These are phyloP conservation scores for Ceratobasidium sp. DNA, from an alignment of 1,284 basidiomycete species.

Conservation along the genomic window DNA sequence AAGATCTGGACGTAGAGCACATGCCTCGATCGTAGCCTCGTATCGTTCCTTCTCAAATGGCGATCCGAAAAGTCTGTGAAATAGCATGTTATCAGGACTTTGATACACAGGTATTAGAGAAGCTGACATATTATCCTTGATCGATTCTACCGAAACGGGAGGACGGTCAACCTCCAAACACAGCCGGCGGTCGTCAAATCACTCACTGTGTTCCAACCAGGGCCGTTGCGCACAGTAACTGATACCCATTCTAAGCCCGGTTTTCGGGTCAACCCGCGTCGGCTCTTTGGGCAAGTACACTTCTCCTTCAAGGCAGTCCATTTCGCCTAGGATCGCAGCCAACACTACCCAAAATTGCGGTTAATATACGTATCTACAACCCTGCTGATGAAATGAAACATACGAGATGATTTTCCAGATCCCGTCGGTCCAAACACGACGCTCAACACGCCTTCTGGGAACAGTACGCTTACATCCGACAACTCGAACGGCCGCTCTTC, in stretches of 20 bases:
- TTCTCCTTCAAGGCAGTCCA: slow-evolving; percentile 36
- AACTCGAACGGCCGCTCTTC: slow-evolving; percentile 30
- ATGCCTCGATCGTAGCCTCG: slow-evolving; percentile 46
- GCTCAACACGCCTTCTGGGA: slow-evolving; percentile 21
- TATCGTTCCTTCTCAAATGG: slow-evolving; percentile 49
- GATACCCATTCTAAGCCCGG: slow-evolving; percentile 21
- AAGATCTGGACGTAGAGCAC: slow-evolving; percentile 44
- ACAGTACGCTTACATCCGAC: slow-evolving; percentile 15
- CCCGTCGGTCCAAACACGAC: slow-evolving; percentile 37
- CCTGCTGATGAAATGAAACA: background rate
- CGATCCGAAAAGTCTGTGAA: slow-evolving; percentile 51
- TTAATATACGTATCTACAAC: background rate
- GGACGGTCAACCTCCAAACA: too few species aligned
- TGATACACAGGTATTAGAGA: too few species aligned
- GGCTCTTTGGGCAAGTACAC: slow-evolving; percentile 39
- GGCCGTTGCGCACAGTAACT: slow-evolving; percentile 41
- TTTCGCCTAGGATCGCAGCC: slow-evolving; percentile 39
- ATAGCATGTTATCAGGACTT: background rate
- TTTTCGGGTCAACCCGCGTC: slow-evolving; percentile 12
- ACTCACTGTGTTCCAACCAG: slow-evolving; percentile 39
- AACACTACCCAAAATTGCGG: slow-evolving; percentile 17
- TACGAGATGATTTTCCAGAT: slow-evolving; percentile 37
- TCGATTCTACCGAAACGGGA: background rate
- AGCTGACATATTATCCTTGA: slow-evolving; percentile 21
- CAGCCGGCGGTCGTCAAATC: too few species aligned